phyloP scores from a whole-genome alignment of 192 early-diverging fungal species.

The Lobosporangium transversale region DNA sequence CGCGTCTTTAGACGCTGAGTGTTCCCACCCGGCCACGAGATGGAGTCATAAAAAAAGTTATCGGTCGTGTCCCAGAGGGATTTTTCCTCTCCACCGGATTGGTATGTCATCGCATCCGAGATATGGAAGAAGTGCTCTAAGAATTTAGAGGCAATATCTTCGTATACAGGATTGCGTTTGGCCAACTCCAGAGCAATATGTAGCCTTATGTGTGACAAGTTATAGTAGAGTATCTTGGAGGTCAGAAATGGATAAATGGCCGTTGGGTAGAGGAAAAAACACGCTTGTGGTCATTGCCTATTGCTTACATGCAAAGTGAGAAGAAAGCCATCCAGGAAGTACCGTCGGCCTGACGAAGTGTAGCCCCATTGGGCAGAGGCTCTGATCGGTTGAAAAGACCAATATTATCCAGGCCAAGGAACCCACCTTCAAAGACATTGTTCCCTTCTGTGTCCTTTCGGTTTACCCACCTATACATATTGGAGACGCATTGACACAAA shows the following conservation, averaged over 20 bases:
- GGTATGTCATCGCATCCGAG: constrained; percentile 63
- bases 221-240: constrained; percentile 2
- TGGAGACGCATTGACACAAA: not conserved
- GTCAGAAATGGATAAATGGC: too few species aligned
- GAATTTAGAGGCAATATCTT: constrained; percentile 66
- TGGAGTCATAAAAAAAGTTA: constrained; percentile 64
- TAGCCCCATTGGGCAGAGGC: constrained; percentile 54
- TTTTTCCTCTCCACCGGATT: constrained; percentile 36
- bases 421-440: constrained; percentile 66
- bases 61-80: constrained; percentile 57
- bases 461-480: constrained; percentile 59
- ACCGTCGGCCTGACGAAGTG: constrained; percentile 61
- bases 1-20: constrained; percentile 61
- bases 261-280: constrained; percentile 2
- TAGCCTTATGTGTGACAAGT: too few species aligned
- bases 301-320: constrained; percentile 42
- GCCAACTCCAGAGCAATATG: constrained; percentile 47
- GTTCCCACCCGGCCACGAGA: constrained; percentile 56
- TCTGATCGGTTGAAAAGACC: constrained; percentile 66
- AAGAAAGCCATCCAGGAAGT: constrained; percentile 66
- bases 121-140: constrained; percentile 69
- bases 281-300: too few species aligned
- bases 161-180: constrained; percentile 33
- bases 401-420: constrained; percentile 67
- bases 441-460: constrained; percentile 61